Base-by-base conservation (phyloP, 257 asterid species). In the Fraxinus excelsior region DNA sequence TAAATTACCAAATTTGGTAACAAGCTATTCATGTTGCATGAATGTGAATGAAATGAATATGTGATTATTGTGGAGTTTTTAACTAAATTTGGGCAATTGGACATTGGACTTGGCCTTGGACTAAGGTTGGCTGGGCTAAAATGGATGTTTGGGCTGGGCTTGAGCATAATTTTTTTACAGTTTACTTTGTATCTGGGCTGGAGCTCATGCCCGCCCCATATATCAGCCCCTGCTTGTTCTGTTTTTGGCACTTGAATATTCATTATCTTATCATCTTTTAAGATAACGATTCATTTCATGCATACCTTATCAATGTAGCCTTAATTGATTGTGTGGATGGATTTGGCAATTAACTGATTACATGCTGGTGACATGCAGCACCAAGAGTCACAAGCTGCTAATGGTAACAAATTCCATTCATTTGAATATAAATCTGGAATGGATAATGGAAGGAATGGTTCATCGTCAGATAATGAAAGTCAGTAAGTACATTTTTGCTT, bases 381-480 rank as follows among this genome's bases (percentile, higher is more conserved):
- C 83, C 99, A 96, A 85, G 98, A 90, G 76, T 85, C 96, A 42
- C 97, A 89, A 80, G 84, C 90, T 82, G 84, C 86, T 71, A 91
- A 87, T 72, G 96, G 96, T 75, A 91, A 88, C 87, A 93, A 95
- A 79, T 93, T 84, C 84, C 80, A 80, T 13, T 91, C 97, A 68
- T 93, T 93, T 73, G 99, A 95, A 80, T 93, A 90, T 79, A 94
- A 91, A 90, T 91, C 98, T 75, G 97, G 97, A 60, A 84, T 79
- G 89, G 97, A 86, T 77, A 88, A 74, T 82, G 96, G 96, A 81
- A 89, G 96, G 85, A 90, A 79, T 67, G 83, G 88, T 83, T 91
- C 97, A 76, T 93, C 97, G 71, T 91, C 99, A 60, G 98, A 93
- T 80, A 94, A 75, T 64, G 99, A 96, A 83, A 96, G 98, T 80